Conservation (phyloP, 2,329 filamentous ascomycete genomes). For the Trichoderma aggressivum region DNA sequence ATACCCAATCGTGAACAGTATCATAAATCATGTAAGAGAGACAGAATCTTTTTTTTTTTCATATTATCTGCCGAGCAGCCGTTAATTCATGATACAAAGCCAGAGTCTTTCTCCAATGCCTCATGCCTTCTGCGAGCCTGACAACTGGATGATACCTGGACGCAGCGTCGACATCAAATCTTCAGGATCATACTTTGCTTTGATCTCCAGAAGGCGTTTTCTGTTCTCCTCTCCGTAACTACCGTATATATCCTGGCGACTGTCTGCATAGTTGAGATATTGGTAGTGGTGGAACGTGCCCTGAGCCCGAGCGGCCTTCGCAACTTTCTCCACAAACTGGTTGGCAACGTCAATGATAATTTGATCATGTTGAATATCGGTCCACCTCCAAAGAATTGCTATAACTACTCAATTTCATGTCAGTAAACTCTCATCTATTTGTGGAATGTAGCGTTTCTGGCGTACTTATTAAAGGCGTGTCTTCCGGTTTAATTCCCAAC, state of each 20-base stretch:
- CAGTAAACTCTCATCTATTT: neutral
- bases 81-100: neutral
- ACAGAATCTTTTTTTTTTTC: neutral
- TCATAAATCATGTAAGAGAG: neutral
- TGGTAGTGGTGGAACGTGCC: neutral
- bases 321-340: neutral
- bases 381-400: neutral
- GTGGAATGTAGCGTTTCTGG: neutral
- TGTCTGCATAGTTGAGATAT: neutral
- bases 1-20: neutral
- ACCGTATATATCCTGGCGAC: neutral
- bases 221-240: neutral
- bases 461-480: neutral
- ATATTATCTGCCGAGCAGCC: neutral
- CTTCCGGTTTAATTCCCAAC: neutral
- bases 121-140: neutral
- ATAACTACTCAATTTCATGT: neutral
- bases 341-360: neutral
- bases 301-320: neutral
- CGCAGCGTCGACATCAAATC: neutral
- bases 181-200: neutral
- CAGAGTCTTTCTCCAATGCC: neutral
- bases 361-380: neutral
- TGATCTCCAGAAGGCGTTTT: neutral
- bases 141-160: neutral